A percentile compares a stretch with the other conserved stretches of the same genome.
Evolutionary conservation across 805 yeast species (phyloP).

Genomic region (Wickerhamiella spandovensis): DNA sequence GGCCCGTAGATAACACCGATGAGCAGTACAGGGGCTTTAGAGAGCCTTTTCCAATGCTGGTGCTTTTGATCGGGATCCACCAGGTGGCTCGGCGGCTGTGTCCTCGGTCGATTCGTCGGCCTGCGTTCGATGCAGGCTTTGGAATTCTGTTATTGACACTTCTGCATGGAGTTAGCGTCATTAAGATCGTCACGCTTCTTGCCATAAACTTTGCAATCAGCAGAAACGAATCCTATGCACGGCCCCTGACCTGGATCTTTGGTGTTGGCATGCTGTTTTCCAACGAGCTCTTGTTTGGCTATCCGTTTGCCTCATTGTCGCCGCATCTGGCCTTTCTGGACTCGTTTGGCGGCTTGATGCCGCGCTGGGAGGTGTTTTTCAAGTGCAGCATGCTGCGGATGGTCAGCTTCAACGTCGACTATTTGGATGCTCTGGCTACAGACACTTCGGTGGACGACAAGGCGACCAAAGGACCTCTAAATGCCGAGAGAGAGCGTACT

Average conservation of each 20-base stretch:
- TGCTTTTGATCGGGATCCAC: conserved; percentile 45
- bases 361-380: conserved; percentile 92
- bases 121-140: conserved; percentile 58
- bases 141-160: conserved; percentile 56
- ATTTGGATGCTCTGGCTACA: conserved; percentile 18
- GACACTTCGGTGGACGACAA: conserved; percentile 11
- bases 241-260: conserved; percentile 50
- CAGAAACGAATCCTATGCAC: conserved; percentile 1
- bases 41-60: conserved; percentile 54
- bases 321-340: conserved; percentile 42
- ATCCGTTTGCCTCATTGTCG: conserved; percentile 34
- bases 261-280: conserved; percentile 67
- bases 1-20: conserved; percentile 75
- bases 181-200: conserved; percentile 50
- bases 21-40: conserved; percentile 79
- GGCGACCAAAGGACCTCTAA: conserved; percentile 36
- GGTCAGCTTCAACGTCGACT: conserved; percentile 75
- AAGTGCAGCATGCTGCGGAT: conserved; percentile 79
- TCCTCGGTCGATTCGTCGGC: conserved; percentile 20
- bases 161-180: conserved; percentile 66
- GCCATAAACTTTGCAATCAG: conserved; percentile 37
- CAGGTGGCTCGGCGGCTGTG: conserved; percentile 31
- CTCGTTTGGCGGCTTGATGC: conserved; percentile 57
- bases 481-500: conserved; percentile 18
- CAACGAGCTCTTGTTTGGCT: conserved; percentile 53